These are phyloP conservation scores for Cyphellophora europaea DNA, from an alignment of 2,329 filamentous ascomycete species.

Conservation along the genomic window DNA sequence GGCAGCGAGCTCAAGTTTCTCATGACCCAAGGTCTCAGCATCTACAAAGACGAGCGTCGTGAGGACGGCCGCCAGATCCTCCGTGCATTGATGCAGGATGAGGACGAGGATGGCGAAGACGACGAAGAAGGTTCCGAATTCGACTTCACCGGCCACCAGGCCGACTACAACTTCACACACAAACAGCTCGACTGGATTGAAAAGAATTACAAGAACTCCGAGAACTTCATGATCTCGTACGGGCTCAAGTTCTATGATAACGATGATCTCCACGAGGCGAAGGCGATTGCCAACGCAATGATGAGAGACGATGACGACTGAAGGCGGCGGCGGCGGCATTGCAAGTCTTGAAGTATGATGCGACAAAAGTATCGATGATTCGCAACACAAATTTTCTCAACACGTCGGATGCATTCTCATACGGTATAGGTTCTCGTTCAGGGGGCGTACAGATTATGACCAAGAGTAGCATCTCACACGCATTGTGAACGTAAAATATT, in stretches of 20 bases:
- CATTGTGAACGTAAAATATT: no score
- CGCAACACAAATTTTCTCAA: no score
- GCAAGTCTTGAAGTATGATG: no score
- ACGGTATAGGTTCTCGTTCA: no score
- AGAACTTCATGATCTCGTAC: conserved; percentile 4
- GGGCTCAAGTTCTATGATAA: conserved; percentile 6
- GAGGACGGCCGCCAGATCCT: conserved; percentile 24
- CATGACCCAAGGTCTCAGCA: conserved; percentile 20
- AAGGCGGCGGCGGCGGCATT: no score
- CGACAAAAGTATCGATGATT: no score
- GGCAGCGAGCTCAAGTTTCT: conserved; percentile 27
- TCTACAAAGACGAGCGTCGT: conserved; percentile 29
- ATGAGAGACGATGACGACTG: no score
- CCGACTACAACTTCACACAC: conserved; percentile 14
- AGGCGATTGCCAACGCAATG: conserved; percentile 1
- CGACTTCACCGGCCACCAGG: conserved; percentile 9
- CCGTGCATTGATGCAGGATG: conserved; percentile 21
- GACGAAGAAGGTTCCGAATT: conserved; percentile 2
- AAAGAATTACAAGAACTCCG: conserved; percentile 10
- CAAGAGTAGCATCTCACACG: no score
- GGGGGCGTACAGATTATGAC: no score
- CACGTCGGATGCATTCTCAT: no score
- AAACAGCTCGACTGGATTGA: conserved; percentile 14
- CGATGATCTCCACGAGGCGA: conserved; percentile 2
- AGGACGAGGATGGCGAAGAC: conserved; percentile 6